Evolutionary conservation across 805 yeast species (phyloP).

Genomic region (Hanseniaspora clermontiae): DNA sequence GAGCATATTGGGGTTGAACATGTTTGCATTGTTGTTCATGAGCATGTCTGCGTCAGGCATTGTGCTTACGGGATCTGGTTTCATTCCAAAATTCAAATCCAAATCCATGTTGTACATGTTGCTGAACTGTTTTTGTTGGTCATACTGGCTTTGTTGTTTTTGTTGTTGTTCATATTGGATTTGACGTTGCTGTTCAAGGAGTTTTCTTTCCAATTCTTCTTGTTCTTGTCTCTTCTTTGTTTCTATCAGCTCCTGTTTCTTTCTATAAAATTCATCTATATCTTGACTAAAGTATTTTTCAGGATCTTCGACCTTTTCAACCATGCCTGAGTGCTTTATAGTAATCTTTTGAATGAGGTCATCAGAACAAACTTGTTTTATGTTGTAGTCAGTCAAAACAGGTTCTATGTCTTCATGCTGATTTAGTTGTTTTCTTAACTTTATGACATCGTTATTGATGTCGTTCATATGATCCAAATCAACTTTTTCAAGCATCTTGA

Average conservation of each 20-base stretch:
- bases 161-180: conserved; percentile 16
- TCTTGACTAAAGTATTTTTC: not conserved
- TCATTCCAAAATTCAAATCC: conserved; percentile 8
- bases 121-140: not conserved
- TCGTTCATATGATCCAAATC: not conserved
- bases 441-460: not conserved
- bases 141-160: conserved; percentile 13
- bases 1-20: not conserved
- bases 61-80: not conserved
- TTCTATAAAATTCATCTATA: not conserved
- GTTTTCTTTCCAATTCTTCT: conserved; percentile 14
- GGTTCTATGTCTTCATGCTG: not conserved
- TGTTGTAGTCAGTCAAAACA: not conserved
- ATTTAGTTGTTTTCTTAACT: not conserved
- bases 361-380: not conserved
- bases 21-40: not conserved
- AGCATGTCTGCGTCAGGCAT: not conserved
- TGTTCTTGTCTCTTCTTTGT: conserved; percentile 13
- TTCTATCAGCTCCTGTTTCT: not conserved
- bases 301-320: not conserved
- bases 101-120: conserved; percentile 11
- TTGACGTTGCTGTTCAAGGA: conserved; percentile 14
- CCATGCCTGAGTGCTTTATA: not conserved
- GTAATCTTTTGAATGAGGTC: not conserved
- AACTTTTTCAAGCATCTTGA: not conserved